These are phyloP conservation scores for Cymodocea nodosa DNA, from an alignment of 116 monocot genomes.

Conservation along the genomic window DNA sequence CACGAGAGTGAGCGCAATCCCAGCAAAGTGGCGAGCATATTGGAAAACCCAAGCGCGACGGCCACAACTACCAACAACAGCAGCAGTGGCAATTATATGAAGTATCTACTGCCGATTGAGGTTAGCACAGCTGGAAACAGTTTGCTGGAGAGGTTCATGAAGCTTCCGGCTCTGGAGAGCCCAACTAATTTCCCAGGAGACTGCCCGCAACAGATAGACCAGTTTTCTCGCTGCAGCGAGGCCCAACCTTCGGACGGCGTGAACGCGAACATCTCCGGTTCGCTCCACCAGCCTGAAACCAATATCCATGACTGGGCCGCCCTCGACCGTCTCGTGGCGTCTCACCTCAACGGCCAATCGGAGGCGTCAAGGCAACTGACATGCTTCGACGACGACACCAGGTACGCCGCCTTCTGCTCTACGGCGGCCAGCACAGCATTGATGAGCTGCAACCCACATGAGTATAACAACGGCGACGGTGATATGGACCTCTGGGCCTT, in stretches of 20 bases:
- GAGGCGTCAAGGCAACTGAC: conserved; percentile 11
- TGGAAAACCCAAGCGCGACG: neutral
- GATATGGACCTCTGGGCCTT: conserved; percentile 42
- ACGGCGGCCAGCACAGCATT: neutral
- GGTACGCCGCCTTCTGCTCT: conserved; percentile 8
- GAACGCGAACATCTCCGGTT: neutral
- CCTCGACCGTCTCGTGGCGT: conserved; percentile 71
- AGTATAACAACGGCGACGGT: neutral
- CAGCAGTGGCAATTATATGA: neutral
- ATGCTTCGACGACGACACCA: conserved; percentile 12
- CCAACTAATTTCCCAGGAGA: conserved; percentile 8
- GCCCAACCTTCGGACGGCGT: neutral
- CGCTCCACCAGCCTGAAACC: neutral
- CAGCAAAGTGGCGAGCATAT: neutral
- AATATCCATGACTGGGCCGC: conserved; percentile 46
- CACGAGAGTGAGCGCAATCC: conserved; percentile 31
- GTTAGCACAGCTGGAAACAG: neutral
- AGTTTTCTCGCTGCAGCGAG: neutral
- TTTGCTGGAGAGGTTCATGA: conserved; percentile 23
- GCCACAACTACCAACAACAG: neutral
- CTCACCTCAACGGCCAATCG: conserved; percentile 54
- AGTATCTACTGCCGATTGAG: conserved; percentile 4
- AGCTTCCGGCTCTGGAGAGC: conserved; percentile 68
- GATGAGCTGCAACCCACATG: neutral
- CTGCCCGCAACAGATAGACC: neutral